Evolutionary conservation across 805 yeast species (phyloP), one percentile per base, ranked within the genome.

Genomic region (Kluyveromyces lactis): DNA sequence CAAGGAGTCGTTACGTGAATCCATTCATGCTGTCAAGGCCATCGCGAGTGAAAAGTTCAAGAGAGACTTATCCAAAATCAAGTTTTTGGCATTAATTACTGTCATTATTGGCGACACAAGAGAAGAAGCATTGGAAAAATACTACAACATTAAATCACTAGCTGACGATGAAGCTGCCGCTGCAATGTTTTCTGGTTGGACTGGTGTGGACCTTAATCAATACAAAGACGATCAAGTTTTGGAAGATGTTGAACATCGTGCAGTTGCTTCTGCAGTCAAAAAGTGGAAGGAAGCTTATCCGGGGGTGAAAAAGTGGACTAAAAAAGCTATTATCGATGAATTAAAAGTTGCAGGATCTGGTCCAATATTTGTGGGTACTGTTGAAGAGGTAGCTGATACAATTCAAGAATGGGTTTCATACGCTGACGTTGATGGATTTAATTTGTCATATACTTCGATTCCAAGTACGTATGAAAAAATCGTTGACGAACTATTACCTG

Each of bases 371-470:
- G 52, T 52, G 26, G 73, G 73, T 1, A 57, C 62, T 12, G 55
- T 68, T 4, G 41, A 44, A 11, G 61, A 62, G 34, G 67, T 68
- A 17, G 70, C 68, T 6, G 67, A 67, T 39, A 57, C 58, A 43
- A 54, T 68, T 26, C 65, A 66, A 41, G 41, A 50, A 32, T 69
- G 68, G 65, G 65, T 62, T 5, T 60, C 60, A 10, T 52, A 56
- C 17, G 55, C 64, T 13, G 69, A 60, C 34, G 57, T 68, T 18
- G 73, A 68, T 43, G 73, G 73, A 0, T 66, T 68, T 47, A 68
- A 68, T 41, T 49, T 68, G 33, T 58, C 63, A 2, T 61, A 65
- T 44, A 62, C 69, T 1, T 52, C 63, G 8, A 46, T 55, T 16
- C 69, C 68, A 17, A 65, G 61, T 3, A 46, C 64, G 4, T 56